phyloP scores from a whole-genome alignment of 345 rosid species.

The Murraya koenigii region DNA sequence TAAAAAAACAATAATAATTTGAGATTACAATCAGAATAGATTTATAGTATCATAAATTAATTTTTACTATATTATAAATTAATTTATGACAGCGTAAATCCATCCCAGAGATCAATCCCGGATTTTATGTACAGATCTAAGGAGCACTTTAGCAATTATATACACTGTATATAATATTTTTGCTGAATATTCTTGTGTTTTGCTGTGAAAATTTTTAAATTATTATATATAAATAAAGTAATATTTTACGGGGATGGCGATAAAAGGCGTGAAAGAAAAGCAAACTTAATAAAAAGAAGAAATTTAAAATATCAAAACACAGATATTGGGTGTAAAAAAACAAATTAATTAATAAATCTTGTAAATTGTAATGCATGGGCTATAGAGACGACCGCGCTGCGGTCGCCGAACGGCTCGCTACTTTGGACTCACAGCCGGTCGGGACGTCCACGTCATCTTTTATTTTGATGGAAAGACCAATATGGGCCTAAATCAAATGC shows the following conservation, averaged over 20 bases:
- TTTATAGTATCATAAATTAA: no score
- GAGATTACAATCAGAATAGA: no score
- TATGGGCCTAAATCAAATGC: not conserved
- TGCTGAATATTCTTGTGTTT: not conserved
- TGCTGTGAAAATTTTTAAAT: not conserved
- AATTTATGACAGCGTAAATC: no score
- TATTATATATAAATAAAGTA: not conserved
- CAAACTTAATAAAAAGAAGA: conserved; percentile 6
- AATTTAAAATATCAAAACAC: not conserved
- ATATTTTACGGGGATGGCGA: conserved; percentile 30
- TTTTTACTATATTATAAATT: no score
- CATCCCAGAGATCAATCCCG: no score
- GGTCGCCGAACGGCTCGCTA: conserved; percentile 78
- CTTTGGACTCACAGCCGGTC: conserved; percentile 56
- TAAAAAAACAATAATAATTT: no score
- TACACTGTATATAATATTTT: not conserved
- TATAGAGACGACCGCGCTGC: conserved; percentile 65
- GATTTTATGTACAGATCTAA: no score
- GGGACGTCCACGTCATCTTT: conserved; percentile 35
- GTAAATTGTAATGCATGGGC: conserved; percentile 66
- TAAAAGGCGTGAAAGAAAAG: conserved; percentile 38
- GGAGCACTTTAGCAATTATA: not conserved
- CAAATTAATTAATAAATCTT: conserved; percentile 24
- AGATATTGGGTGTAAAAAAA: not conserved
- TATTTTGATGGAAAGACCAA: not conserved